Evolutionary conservation across 306 rosid species (phyloP), one percentile per base, ranked within the genome.

Genomic region (Parietaria judaica): DNA sequence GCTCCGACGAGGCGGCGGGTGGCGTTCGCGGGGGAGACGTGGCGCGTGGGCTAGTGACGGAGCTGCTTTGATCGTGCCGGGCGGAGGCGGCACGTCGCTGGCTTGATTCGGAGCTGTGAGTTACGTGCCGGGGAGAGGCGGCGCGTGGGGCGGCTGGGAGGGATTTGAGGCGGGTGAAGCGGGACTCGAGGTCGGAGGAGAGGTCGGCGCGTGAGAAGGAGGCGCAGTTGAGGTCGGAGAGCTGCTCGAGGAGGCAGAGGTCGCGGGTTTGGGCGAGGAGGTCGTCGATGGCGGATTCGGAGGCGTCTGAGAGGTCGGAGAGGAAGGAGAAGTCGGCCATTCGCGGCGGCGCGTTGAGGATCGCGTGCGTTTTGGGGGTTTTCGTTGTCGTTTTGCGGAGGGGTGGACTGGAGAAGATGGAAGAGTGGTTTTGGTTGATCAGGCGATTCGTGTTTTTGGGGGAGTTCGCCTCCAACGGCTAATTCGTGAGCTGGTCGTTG

Each of bases 111-210:
- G 17, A 14, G 14, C 68, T 70, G 17, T 58, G 8, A 4, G 68
- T 80, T 36, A 46, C 1, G n/a, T 3, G 14, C 1, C 47, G 14
- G 61, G 48, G 3, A 1, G 11, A 35, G 36, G 14, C 11, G 15
- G 64, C 67, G 34, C 58, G 5, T 7, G 71, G 78, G 37, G 81
- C 60, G 46, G 68, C 63, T 0, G 98, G 96, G 16, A 88, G 81
- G 1, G 95, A 83, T 51, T 91, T 85, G 79, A 92, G 98, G 10
- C 72, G 85, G 55, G 71, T 76, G 69, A 92, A 92, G n/a, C 95
- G 91, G 7, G 92, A 78, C 52, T 88, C 96, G 9, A 88, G 96
- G 36, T 92, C 76, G 10, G 78, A 3, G 51, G 95, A 91, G 41
- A 92, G 95, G 39, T 51, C 35, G 2, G 92, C 73, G 47, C 86